Base-by-base conservation (phyloP, 805 yeast species). In the Scheffersomyces lignosus region DNA sequence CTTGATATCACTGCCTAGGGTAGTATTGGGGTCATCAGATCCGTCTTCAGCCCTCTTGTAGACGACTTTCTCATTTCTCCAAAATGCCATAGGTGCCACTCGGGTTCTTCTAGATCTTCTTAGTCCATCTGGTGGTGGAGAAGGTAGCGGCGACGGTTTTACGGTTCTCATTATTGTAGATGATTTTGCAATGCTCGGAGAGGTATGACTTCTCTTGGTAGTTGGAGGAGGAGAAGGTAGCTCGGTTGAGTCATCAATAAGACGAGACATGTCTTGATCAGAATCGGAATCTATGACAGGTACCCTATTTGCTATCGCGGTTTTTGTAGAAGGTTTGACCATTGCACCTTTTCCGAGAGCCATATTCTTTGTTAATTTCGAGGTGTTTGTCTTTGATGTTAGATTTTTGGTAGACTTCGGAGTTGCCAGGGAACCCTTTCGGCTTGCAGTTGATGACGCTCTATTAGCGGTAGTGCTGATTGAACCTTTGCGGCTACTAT, bases 61-160 rank as follows among this genome's bases (percentile, higher is more conserved):
- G 3, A 85, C 75, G 20, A 84, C 75, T 41, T 79, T 69, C 59
- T 88, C 96, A 51, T 85, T 86, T 55, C 85, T 77, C 96, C 96
- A 88, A 55, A 73, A 85, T 2, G 87, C 90, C 44, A 88, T 63
- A 0, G 95, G 91, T 3, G 81, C 76, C 5, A 84, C 72, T 43
- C 77, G 75, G 0, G 78, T 75, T 49, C 96, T 70, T 22, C 73
- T 68, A 0, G 95, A 84, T 45, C 86, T 65, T 44, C 95, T 68
- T 2, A 77, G 51, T 0, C 79, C 76, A 38, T 64, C 71, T 5
- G 70, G 70, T 5, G 71, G 72, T 1, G 74, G 73, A 3, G 71
- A 64, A 2, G 73, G 74, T 20, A 66, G 56, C 5, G 70, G 70
- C 0, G 64, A 54, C 2, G 60, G 61, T 23, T 12, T 26, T 22